phyloP scores from a whole-genome alignment of 345 rosid species.

The Hibiscus tridactylites region DNA sequence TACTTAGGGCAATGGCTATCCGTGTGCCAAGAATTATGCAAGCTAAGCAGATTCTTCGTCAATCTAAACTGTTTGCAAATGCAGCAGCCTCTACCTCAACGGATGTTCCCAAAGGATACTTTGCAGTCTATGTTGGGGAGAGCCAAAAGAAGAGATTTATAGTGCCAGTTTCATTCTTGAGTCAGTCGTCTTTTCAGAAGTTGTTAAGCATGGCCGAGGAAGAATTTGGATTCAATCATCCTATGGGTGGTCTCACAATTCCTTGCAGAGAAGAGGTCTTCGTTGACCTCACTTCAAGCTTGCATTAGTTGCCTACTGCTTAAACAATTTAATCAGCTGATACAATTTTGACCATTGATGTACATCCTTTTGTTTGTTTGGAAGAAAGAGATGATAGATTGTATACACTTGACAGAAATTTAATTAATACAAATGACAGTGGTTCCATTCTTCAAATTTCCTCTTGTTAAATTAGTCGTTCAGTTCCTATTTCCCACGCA shows the following conservation, averaged over 20 bases:
- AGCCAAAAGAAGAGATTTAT: constrained; percentile 17
- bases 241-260: constrained; percentile 34
- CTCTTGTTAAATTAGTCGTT: not conserved
- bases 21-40: constrained; percentile 4
- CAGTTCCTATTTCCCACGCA: not conserved
- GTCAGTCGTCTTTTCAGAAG: constrained; percentile 18
- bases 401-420: not conserved
- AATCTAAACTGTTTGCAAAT: constrained; percentile 7
- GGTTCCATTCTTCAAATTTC: not conserved
- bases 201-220: constrained; percentile 29
- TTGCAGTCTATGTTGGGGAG: constrained; percentile 25
- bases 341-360: not conserved
- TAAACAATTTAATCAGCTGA: too few species aligned
- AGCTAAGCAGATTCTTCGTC: constrained; percentile 17
- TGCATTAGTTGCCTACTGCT: not conserved
- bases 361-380: not conserved
- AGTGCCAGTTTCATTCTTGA: constrained; percentile 25
- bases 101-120: constrained; percentile 19
- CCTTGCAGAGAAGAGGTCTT: constrained; percentile 37
- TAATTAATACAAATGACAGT: not conserved
- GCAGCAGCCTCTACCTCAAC: not conserved
- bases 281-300: constrained; percentile 23
- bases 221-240: constrained; percentile 32
- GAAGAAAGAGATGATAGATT: not conserved
- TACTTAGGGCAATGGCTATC: constrained; percentile 2